These are phyloP conservation scores for Neopestalotiopsis clavispora DNA, from an alignment of 2,329 filamentous ascomycete species.

Conservation along the genomic window DNA sequence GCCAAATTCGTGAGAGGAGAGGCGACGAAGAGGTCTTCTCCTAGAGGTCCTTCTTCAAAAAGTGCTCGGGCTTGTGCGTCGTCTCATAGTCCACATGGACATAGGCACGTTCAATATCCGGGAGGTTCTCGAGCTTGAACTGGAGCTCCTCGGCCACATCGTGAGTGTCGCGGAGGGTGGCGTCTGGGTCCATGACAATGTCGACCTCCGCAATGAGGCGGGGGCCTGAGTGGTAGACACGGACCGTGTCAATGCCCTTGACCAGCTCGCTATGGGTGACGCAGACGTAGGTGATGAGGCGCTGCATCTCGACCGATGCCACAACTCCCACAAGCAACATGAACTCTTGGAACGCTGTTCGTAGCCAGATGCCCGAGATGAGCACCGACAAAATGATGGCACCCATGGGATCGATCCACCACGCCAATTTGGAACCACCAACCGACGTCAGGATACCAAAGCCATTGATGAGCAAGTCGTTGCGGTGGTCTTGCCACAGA, in stretches of 20 bases:
- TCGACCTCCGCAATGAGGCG: slow-evolving; percentile 95
- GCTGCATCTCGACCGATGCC: slow-evolving; percentile 83
- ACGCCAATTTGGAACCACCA: slow-evolving; percentile 84
- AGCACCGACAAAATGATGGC: slow-evolving; percentile 82
- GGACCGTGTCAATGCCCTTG: slow-evolving; percentile 89
- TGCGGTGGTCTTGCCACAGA: slow-evolving; percentile 95
- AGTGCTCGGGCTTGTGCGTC: slow-evolving; percentile 87
- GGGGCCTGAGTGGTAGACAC: slow-evolving; percentile 89
- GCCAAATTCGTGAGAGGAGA: background rate
- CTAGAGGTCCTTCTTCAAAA: slow-evolving; percentile 65
- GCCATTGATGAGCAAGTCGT: slow-evolving; percentile 96
- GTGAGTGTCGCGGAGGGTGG: slow-evolving; percentile 78
- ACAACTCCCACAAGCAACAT: slow-evolving; percentile 88
- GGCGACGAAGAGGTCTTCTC: background rate
- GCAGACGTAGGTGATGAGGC: slow-evolving; percentile 95
- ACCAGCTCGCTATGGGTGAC: slow-evolving; percentile 88
- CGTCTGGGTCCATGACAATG: slow-evolving; percentile 84
- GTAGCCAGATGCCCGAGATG: slow-evolving; percentile 81
- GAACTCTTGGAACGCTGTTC: slow-evolving; percentile 88
- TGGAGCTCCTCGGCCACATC: slow-evolving; percentile 94
- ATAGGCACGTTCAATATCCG: slow-evolving; percentile 91
- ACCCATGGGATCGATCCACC: slow-evolving; percentile 96
- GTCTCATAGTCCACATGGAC: slow-evolving; percentile 98
- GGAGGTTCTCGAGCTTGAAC: slow-evolving; percentile 89
- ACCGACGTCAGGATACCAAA: slow-evolving; percentile 90